phyloP scores from a whole-genome alignment of 2,329 filamentous ascomycete genomes.

The Neonectria faginata region DNA sequence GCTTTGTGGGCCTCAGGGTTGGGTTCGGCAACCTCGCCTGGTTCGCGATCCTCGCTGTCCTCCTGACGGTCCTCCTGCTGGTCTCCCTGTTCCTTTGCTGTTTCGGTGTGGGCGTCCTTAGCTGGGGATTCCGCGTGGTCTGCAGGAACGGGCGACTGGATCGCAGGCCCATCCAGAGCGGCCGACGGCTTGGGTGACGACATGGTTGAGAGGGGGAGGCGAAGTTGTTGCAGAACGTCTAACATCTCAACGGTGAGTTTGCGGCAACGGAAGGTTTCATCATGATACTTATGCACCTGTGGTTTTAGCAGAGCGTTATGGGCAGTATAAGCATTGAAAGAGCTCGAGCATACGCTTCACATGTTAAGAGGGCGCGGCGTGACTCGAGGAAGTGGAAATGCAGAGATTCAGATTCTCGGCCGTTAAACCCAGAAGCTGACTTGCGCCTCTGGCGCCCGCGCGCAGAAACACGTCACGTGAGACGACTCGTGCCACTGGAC shows the following conservation, averaged over 20 bases:
- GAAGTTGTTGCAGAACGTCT: conserved; percentile 42
- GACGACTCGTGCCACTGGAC: background rate
- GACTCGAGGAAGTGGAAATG: conserved; percentile 24
- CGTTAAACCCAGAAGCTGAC: conserved; percentile 12
- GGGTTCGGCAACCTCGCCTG: conserved; percentile 42
- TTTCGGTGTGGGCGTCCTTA: conserved; percentile 32
- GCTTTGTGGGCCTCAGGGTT: conserved; percentile 29
- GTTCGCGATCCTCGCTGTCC: conserved; percentile 32
- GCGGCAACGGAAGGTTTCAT: conserved; percentile 48
- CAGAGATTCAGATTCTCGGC: conserved; percentile 17
- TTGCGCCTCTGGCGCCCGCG: conserved; percentile 28
- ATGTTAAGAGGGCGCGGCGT: conserved; percentile 35
- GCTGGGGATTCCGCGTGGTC: conserved; percentile 23
- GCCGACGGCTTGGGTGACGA: conserved; percentile 36
- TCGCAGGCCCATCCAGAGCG: conserved; percentile 30
- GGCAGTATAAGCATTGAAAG: conserved; percentile 26
- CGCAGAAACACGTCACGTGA: conserved; percentile 33
- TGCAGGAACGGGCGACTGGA: conserved; percentile 28
- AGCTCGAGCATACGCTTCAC: conserved; percentile 32
- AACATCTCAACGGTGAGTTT: conserved; percentile 55
- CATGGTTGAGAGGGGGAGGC: conserved; percentile 32
- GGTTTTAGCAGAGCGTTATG: conserved; percentile 44
- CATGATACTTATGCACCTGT: conserved; percentile 56
- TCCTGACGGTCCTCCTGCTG: conserved; percentile 22
- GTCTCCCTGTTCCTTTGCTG: conserved; percentile 25